Evolutionary conservation across 2,329 filamentous ascomycete species (phyloP).

Genomic region (Ophiostoma fasciatum): DNA sequence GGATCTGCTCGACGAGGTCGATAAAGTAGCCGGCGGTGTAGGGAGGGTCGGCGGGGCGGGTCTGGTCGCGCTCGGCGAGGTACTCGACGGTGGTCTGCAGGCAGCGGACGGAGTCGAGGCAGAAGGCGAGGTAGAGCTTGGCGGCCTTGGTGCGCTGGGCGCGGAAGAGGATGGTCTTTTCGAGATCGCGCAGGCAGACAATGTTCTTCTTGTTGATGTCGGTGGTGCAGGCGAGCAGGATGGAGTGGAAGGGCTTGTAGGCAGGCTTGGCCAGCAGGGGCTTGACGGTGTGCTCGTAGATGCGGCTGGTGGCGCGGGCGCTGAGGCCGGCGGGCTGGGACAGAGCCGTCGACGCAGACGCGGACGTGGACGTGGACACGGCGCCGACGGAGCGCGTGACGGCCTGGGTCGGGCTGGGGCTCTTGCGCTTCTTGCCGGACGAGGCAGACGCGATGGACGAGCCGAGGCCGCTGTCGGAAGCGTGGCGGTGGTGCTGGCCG

Average conservation of each 20-base stretch:
- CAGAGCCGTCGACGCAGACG: conserved; percentile 28
- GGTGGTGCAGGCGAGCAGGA: conserved; percentile 63
- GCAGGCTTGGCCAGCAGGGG: conserved; percentile 61
- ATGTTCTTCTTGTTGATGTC: conserved; percentile 77
- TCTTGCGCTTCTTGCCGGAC: conserved; percentile 31
- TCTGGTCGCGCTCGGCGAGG: conserved; percentile 74
- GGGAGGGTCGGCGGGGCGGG: conserved; percentile 68
- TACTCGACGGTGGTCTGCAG: conserved; percentile 80
- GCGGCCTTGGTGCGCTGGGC: conserved; percentile 65
- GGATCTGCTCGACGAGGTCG: conserved; percentile 88
- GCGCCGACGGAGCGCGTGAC: conserved; percentile 46
- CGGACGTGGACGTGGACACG: conserved; percentile 27
- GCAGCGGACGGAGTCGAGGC: conserved; percentile 77
- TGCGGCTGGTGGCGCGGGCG: conserved; percentile 56
- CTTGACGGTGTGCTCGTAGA: conserved; percentile 62
- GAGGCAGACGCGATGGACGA: conserved; percentile 57
- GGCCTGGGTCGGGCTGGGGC: conserved; percentile 21
- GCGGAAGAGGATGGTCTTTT: conserved; percentile 83
- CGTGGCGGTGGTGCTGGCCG: conserved; percentile 44
- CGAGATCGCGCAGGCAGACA: conserved; percentile 79
- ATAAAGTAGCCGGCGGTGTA: conserved; percentile 96
- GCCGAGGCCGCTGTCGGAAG: conserved; percentile 78
- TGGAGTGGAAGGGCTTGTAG: conserved; percentile 66
- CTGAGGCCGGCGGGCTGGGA: conserved; percentile 47
- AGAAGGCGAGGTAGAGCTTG: conserved; percentile 67